Evolutionary conservation across 140 eudicot genomes (phyloP).

Genomic region (Senecio squalidus): DNA sequence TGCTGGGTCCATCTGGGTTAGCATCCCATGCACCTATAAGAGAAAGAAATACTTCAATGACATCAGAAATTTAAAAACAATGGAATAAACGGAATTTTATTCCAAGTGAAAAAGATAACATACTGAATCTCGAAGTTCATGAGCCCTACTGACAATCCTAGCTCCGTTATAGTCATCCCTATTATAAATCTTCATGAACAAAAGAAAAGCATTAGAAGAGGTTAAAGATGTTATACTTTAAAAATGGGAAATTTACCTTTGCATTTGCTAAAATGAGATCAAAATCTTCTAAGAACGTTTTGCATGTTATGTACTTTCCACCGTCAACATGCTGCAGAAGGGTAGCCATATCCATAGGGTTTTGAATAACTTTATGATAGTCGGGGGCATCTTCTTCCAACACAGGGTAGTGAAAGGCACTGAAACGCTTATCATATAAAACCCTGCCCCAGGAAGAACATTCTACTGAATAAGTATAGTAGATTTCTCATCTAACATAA

Average conservation of each 20-base stretch:
- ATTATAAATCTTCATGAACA: conserved; percentile 65
- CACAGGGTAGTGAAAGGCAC: conserved; percentile 94
- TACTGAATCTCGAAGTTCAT: conserved; percentile 98
- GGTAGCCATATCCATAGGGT: conserved; percentile 96
- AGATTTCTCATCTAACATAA: conserved; percentile 7
- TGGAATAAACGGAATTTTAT: conserved; percentile 2
- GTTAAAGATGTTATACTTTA: background rate
- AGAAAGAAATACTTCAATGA: conserved; percentile 7
- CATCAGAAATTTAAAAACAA: background rate
- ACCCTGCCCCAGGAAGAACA: conserved; percentile 44
- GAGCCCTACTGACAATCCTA: conserved; percentile 95
- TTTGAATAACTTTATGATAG: conserved; percentile 84
- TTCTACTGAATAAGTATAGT: background rate
- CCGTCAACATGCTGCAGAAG: conserved; percentile 85
- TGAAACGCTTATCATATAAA: conserved; percentile 89
- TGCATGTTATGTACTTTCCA: conserved; percentile 82
- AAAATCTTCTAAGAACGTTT: conserved; percentile 74
- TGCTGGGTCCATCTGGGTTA: conserved; percentile 93
- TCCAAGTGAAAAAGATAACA: conserved; percentile 16
- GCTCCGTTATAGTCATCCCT: conserved; percentile 98
- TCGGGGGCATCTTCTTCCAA: conserved; percentile 97
- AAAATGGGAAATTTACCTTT: conserved; percentile 44
- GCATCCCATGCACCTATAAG: conserved; percentile 89
- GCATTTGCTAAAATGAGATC: conserved; percentile 91
- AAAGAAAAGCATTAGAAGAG: conserved; percentile 10